Percentiles rank a stretch among this genome's conserved stretches.
These are phyloP conservation scores for Cucurbita pepo DNA, from an alignment of 306 rosid species.

Conservation along the genomic window DNA sequence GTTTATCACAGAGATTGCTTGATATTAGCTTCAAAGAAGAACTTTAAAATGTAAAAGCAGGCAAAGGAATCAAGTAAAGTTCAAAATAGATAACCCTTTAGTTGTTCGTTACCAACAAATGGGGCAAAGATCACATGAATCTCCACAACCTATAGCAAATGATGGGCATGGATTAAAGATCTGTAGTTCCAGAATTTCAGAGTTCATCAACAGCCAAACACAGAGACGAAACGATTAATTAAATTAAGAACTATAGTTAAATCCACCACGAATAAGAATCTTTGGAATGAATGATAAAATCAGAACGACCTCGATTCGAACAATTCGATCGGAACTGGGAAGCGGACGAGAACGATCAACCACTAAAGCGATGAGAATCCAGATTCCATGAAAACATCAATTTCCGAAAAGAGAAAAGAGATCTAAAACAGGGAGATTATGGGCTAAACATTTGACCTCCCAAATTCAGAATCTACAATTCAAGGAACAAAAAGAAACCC, in stretches of 20 bases:
- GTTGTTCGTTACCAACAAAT: background rate
- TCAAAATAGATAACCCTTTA: background rate
- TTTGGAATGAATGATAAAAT: background rate
- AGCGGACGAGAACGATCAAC: background rate
- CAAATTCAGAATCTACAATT: background rate
- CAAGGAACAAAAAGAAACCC: background rate
- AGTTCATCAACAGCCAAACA: background rate
- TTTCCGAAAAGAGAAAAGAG: background rate
- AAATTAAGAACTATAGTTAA: background rate
- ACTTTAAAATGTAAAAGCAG: background rate
- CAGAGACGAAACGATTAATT: background rate
- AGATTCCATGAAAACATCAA: background rate
- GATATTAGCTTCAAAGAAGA: background rate
- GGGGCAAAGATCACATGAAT: background rate
- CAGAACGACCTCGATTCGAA: background rate
- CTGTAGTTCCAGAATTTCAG: background rate
- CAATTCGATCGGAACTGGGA: background rate
- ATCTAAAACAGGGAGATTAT: background rate
- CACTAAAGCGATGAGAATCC: background rate
- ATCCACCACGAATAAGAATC: conserved; percentile 1
- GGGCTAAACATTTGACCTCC: background rate
- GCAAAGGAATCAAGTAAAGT: background rate
- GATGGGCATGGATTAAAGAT: background rate
- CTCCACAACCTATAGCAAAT: background rate
- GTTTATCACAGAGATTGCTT: background rate